Conservation (phyloP, 768 basidiomycete genomes). For the Termitomyces sp. region DNA sequence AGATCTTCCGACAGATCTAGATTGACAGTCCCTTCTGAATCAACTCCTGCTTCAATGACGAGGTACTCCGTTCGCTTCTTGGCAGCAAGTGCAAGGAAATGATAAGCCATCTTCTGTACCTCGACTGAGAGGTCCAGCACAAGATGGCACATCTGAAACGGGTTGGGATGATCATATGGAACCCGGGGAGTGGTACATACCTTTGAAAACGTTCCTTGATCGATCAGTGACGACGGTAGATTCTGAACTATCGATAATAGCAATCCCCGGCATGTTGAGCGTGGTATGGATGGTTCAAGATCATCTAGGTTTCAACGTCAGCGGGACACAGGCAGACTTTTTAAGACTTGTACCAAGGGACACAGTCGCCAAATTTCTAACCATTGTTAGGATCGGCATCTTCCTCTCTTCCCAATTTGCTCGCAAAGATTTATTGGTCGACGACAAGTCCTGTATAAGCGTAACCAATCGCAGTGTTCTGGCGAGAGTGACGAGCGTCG, state of each 20-base stretch:
- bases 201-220: slow-evolving; percentile 57
- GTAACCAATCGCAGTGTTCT: slow-evolving; percentile 65
- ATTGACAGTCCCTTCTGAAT: slow-evolving; percentile 49
- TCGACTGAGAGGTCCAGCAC: slow-evolving; percentile 55
- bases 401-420: slow-evolving; percentile 62
- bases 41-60: slow-evolving; percentile 84
- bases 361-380: slow-evolving; percentile 55
- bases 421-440: slow-evolving; percentile 33
- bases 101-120: slow-evolving; percentile 77
- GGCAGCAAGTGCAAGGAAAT: slow-evolving; percentile 64
- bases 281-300: slow-evolving; percentile 42
- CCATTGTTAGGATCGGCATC: slow-evolving; percentile 43
- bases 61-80: slow-evolving; percentile 72
- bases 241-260: slow-evolving; percentile 65
- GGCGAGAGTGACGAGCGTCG: slow-evolving; percentile 57
- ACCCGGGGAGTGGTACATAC: slow-evolving; percentile 26
- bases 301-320: slow-evolving; percentile 16
- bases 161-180: background rate
- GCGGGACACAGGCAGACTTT: background rate
- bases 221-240: slow-evolving; percentile 56
- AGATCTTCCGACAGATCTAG: slow-evolving; percentile 64
- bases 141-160: slow-evolving; percentile 70
- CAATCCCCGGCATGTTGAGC: slow-evolving; percentile 61
- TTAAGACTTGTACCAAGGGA: slow-evolving; percentile 34
- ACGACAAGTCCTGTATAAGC: slow-evolving; percentile 58